Evolutionary conservation across 768 basidiomycete genomes (phyloP).

Genomic region (Boletellus sp.): DNA sequence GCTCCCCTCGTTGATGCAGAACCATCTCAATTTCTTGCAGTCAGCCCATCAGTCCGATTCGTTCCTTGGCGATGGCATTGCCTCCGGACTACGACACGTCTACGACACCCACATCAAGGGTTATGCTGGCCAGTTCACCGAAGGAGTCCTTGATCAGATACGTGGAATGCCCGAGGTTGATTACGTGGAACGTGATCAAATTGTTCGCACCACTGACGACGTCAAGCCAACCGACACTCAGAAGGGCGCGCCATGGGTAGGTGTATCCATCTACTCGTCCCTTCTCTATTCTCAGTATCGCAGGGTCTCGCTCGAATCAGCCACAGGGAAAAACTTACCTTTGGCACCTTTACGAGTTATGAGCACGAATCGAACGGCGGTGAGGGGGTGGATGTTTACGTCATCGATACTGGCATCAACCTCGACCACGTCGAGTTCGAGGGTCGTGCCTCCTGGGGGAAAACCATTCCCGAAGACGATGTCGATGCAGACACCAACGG

Average conservation of each 20-base stretch:
- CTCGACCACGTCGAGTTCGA: slow-evolving; percentile 80
- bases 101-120: slow-evolving; percentile 73
- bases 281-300: slow-evolving; percentile 10
- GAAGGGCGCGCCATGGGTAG: slow-evolving; percentile 82
- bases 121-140: slow-evolving; percentile 78
- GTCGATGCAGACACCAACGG: slow-evolving; percentile 91
- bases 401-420: slow-evolving; percentile 90
- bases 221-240: slow-evolving; percentile 36
- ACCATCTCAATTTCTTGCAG: slow-evolving; percentile 78
- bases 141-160: slow-evolving; percentile 67
- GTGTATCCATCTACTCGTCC: slow-evolving; percentile 13
- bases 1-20: slow-evolving; percentile 53
- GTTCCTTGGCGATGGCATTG: slow-evolving; percentile 40
- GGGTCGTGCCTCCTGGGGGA: slow-evolving; percentile 89
- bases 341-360: slow-evolving; percentile 85
- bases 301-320: slow-evolving; percentile 95
- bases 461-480: slow-evolving; percentile 83
- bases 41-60: slow-evolving; percentile 54
- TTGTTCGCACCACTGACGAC: slow-evolving; percentile 62
- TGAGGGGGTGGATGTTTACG: slow-evolving; percentile 89
- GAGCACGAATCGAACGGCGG: slow-evolving; percentile 69
- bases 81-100: slow-evolving; percentile 65
- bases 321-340: slow-evolving; percentile 71
- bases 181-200: slow-evolving; percentile 90
- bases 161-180: slow-evolving; percentile 85